phyloP scores from a whole-genome alignment of 257 asterid genomes.

The Handroanthus guayacan region DNA sequence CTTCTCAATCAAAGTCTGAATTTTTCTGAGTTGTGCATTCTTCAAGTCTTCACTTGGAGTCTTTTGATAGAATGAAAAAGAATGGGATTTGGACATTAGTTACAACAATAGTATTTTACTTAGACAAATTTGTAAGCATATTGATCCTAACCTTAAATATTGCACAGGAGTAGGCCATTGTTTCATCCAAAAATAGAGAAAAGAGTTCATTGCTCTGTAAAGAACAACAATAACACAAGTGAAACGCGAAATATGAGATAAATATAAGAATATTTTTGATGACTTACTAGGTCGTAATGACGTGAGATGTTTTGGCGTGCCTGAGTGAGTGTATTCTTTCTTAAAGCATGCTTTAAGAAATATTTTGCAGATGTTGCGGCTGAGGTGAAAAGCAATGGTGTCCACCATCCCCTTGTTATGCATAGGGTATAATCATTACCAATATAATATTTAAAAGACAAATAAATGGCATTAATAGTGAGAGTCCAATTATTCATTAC shows the following conservation, averaged over 20 bases:
- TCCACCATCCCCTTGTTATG: slow-evolving; percentile 72
- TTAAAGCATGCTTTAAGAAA: slow-evolving; percentile 58
- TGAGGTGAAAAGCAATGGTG: slow-evolving; percentile 64
- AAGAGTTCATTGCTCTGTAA: slow-evolving; percentile 80
- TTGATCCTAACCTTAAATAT: slow-evolving; percentile 60
- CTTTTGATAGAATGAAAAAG: slow-evolving; percentile 29
- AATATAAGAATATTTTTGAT: no score
- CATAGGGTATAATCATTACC: not conserved
- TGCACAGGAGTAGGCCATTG: slow-evolving; percentile 86
- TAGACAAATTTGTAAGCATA: not conserved
- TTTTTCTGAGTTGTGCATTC: slow-evolving; percentile 64
- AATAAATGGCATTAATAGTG: not conserved
- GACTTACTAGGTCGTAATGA: slow-evolving; percentile 64
- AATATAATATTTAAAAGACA: slow-evolving; percentile 4
- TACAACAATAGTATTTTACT: not conserved
- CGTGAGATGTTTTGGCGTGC: slow-evolving; percentile 79
- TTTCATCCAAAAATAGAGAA: slow-evolving; percentile 59
- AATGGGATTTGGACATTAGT: not conserved
- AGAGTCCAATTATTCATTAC: slow-evolving; percentile 35
- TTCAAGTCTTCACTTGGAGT: slow-evolving; percentile 68
- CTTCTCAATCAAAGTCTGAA: slow-evolving; percentile 65
- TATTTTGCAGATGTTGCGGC: slow-evolving; percentile 60
- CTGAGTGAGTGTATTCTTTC: slow-evolving; percentile 68
- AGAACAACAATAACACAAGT: not conserved
- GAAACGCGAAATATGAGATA: no score